A percentile compares a stretch with the other conserved stretches of the same genome.
phyloP scores from a whole-genome alignment of 2,329 filamentous ascomycete species.

The Cadophora sp. region DNA sequence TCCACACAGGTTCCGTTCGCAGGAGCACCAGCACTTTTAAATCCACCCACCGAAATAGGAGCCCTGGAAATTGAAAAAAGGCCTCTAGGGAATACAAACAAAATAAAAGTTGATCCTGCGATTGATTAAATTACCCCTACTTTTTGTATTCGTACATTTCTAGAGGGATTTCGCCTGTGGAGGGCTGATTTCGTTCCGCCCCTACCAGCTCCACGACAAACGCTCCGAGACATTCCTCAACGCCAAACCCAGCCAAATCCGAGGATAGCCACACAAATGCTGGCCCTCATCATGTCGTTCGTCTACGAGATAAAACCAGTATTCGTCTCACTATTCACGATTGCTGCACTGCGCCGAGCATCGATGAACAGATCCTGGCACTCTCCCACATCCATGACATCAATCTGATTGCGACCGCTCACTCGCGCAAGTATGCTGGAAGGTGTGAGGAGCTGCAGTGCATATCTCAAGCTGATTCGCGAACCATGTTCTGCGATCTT shows the following conservation, averaged over 20 bases:
- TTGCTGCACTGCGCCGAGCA: slow-evolving; percentile 75
- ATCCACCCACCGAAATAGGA: slow-evolving; percentile 30
- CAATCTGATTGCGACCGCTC: slow-evolving; percentile 78
- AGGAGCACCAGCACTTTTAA: slow-evolving; percentile 28
- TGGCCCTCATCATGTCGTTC: slow-evolving; percentile 27
- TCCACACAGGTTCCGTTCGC: slow-evolving; percentile 36
- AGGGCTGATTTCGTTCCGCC: slow-evolving; percentile 26
- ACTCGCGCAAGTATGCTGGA: slow-evolving; percentile 85
- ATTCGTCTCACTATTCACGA: slow-evolving; percentile 68
- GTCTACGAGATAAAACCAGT: slow-evolving; percentile 58
- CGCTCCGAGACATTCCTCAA: slow-evolving; percentile 36
- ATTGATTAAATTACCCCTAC: slow-evolving; percentile 28
- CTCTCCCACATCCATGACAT: slow-evolving; percentile 78
- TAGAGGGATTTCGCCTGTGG: slow-evolving; percentile 24
- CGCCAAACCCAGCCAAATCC: slow-evolving; percentile 31
- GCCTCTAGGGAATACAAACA: slow-evolving; percentile 30
- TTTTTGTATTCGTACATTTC: slow-evolving; percentile 36
- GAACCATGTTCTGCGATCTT: slow-evolving; percentile 88
- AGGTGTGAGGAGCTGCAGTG: slow-evolving; percentile 77
- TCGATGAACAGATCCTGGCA: slow-evolving; percentile 87
- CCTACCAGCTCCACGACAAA: slow-evolving; percentile 28
- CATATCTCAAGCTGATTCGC: slow-evolving; percentile 89
- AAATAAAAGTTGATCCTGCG: slow-evolving; percentile 11
- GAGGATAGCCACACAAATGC: slow-evolving; percentile 26
- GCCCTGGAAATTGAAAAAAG: slow-evolving; percentile 23